These are phyloP conservation scores for Balakata baccata DNA, from an alignment of 345 rosid genomes.

Conservation along the genomic window DNA sequence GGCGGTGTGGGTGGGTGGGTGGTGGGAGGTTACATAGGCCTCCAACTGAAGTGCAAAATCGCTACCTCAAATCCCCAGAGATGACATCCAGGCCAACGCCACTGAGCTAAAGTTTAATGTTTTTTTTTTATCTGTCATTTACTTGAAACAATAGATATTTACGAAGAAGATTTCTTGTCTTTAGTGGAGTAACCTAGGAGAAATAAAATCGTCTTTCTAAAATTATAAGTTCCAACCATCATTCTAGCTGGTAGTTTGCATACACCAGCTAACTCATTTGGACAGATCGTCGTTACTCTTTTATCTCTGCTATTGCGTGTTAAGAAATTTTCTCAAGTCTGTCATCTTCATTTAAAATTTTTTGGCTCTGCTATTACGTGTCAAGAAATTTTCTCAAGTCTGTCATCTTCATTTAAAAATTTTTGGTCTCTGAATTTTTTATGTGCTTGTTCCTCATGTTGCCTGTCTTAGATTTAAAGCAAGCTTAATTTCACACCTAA, in stretches of 20 bases:
- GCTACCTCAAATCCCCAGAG: neutral
- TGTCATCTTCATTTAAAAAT: neutral
- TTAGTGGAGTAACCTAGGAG: neutral
- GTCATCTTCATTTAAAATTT: neutral
- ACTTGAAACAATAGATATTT: constrained; percentile 14
- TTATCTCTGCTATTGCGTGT: neutral
- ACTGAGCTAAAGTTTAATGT: neutral
- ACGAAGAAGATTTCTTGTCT: neutral
- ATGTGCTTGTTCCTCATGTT: neutral
- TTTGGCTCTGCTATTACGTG: neutral
- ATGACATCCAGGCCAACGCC: neutral
- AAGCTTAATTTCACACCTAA: neutral
- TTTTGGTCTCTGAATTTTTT: neutral
- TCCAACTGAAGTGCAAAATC: too few species aligned
- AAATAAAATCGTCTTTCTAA: constrained; percentile 10
- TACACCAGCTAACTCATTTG: constrained; percentile 21
- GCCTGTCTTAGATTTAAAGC: constrained; percentile 3
- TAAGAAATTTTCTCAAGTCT: neutral
- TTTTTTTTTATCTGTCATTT: constrained; percentile 3
- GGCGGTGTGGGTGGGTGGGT: too few species aligned
- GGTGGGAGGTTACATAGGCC: too few species aligned
- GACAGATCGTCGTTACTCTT: constrained; percentile 15
- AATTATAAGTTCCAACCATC: constrained; percentile 16
- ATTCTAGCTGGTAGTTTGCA: constrained; percentile 24
- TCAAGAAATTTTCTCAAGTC: neutral